Evolutionary conservation across 2,329 filamentous ascomycete species (phyloP).

Genomic region (Ophiostoma novo-ulmi): DNA sequence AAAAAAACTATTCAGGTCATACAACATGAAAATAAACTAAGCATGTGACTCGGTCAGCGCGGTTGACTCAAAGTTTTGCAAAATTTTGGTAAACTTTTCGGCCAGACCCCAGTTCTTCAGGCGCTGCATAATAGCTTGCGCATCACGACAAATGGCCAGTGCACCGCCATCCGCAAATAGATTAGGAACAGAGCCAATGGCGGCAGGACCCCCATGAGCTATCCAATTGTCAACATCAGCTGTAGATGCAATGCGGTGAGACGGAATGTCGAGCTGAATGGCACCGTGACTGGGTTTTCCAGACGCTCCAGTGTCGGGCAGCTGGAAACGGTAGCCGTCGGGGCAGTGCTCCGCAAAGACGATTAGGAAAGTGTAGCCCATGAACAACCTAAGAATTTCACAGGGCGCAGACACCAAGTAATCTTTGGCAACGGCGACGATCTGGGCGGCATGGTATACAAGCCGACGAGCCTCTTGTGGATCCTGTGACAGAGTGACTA

Average conservation of each 20-base stretch:
- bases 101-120: slow-evolving; percentile 32
- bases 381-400: slow-evolving; percentile 34
- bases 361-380: slow-evolving; percentile 33
- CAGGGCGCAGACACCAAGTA: slow-evolving; percentile 33
- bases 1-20: neutral
- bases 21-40: neutral
- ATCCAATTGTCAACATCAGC: slow-evolving; percentile 29
- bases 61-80: slow-evolving; percentile 26
- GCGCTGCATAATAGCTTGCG: slow-evolving; percentile 29
- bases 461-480: slow-evolving; percentile 28
- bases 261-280: slow-evolving; percentile 29
- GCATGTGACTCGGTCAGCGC: neutral
- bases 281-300: neutral
- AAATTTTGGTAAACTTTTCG: slow-evolving; percentile 32
- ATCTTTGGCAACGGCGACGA: slow-evolving; percentile 32
- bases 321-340: slow-evolving; percentile 18
- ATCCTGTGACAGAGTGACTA: slow-evolving; percentile 28
- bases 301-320: neutral
- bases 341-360: slow-evolving; percentile 30
- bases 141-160: slow-evolving; percentile 29
- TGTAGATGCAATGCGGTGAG: slow-evolving; percentile 22
- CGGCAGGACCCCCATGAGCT: slow-evolving; percentile 29
- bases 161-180: slow-evolving; percentile 27
- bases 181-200: slow-evolving; percentile 29
- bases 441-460: slow-evolving; percentile 33